A percentile compares a stretch with the other conserved stretches of the same genome.
These are phyloP conservation scores for Cryptosporidium meleagridis DNA, from an alignment of 169 alveolate genomes.

Conservation along the genomic window DNA sequence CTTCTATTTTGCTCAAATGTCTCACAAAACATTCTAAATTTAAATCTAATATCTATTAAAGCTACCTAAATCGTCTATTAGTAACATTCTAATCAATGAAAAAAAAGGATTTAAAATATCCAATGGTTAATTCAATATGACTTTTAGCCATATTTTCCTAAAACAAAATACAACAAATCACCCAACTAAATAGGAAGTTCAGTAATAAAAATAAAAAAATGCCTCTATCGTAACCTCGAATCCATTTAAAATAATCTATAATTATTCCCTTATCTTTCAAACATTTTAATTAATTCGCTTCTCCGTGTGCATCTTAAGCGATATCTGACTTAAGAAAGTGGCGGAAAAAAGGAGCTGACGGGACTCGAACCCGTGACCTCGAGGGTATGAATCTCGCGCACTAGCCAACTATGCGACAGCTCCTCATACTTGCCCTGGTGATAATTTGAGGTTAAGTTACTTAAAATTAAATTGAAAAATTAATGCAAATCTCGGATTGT, in stretches of 20 bases:
- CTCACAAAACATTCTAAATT: too few species aligned
- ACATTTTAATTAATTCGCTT: too few species aligned
- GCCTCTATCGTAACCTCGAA: too few species aligned
- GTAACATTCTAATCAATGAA: background rate
- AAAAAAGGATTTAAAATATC: too few species aligned
- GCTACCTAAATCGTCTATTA: background rate
- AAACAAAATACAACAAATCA: background rate
- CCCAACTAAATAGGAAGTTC: background rate
- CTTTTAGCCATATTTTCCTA: background rate
- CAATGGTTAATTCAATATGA: too few species aligned
- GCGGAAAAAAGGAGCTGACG: constrained; percentile 75
- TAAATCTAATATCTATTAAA: too few species aligned
- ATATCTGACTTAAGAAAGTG: too few species aligned
- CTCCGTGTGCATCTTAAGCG: too few species aligned
- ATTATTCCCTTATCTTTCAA: background rate
- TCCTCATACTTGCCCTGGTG: background rate
- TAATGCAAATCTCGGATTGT: background rate
- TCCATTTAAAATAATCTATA: too few species aligned
- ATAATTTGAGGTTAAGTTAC: background rate
- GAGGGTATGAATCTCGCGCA: constrained; percentile 78
- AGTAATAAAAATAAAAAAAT: too few species aligned
- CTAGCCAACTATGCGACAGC: constrained; percentile 77
- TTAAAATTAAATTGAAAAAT: background rate
- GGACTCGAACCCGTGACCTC: constrained; percentile 78
- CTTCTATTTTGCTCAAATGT: background rate